These are phyloP conservation scores for Geranomyces michiganensis DNA, from an alignment of 192 early-diverging fungal species.

Conservation along the genomic window DNA sequence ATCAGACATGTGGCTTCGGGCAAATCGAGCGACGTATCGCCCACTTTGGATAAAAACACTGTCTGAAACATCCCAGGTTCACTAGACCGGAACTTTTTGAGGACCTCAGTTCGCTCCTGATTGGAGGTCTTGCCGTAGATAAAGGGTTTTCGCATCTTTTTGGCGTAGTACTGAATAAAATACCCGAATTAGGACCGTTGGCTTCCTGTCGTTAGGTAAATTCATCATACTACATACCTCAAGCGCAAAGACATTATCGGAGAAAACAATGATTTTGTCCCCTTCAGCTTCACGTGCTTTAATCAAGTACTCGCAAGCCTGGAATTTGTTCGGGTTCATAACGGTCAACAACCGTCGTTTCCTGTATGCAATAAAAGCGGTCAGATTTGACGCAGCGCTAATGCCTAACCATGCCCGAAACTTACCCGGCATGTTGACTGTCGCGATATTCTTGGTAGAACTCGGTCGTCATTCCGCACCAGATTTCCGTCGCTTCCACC, in stretches of 20 bases:
- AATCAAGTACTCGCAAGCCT: conserved; percentile 94
- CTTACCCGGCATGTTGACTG: conserved; percentile 10
- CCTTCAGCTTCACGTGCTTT: conserved; percentile 84
- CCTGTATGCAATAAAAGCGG: neutral
- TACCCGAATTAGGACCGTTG: neutral
- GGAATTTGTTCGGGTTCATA: conserved; percentile 98
- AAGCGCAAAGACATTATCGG: conserved; percentile 96
- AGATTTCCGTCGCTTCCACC: conserved; percentile 81
- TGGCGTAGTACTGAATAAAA: conserved; percentile 69
- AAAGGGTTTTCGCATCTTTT: conserved; percentile 75
- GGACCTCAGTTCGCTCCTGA: conserved; percentile 68
- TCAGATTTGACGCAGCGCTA: neutral
- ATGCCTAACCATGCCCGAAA: neutral
- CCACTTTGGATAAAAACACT: conserved; percentile 79
- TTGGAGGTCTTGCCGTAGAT: conserved; percentile 92
- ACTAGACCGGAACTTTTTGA: conserved; percentile 44
- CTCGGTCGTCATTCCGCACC: conserved; percentile 97
- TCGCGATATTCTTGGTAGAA: conserved; percentile 86
- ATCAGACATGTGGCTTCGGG: conserved; percentile 99
- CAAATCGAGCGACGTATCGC: conserved; percentile 98
- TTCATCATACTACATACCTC: conserved; percentile 44
- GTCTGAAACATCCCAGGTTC: conserved; percentile 39
- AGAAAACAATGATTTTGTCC: conserved; percentile 99
- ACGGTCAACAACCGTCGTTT: conserved; percentile 76
- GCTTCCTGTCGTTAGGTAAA: no score